A percentile compares a stretch with the other conserved stretches of the same genome.
phyloP scores from a whole-genome alignment of 2,329 filamentous ascomycete species.

The Cordyceps militaris region DNA sequence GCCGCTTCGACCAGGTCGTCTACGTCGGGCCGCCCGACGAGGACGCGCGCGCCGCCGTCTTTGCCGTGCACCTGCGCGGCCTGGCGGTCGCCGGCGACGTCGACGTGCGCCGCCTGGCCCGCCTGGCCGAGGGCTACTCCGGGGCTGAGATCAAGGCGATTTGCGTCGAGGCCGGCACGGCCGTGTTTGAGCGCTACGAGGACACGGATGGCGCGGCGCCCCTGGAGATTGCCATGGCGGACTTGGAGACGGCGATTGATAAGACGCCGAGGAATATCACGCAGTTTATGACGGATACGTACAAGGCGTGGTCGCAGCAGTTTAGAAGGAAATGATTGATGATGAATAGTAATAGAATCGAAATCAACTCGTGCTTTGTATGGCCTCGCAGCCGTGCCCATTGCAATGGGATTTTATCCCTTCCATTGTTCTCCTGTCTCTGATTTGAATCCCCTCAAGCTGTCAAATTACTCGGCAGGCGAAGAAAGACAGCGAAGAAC shows the following conservation, averaged over 20 bases:
- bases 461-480: no score
- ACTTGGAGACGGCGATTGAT: constrained; percentile 37
- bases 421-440: no score
- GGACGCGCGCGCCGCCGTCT: constrained; percentile 67
- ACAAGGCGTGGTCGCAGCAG: constrained; percentile 47
- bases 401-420: no score
- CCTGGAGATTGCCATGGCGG: constrained; percentile 33
- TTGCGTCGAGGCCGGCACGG: constrained; percentile 38
- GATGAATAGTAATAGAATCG: not conserved
- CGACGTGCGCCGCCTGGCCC: constrained; percentile 54
- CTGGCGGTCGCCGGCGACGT: constrained; percentile 57
- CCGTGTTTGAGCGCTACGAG: constrained; percentile 33
- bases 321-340: constrained; percentile 23
- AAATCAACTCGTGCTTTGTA: not conserved
- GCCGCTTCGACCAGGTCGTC: constrained; percentile 75
- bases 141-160: constrained; percentile 69
- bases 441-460: no score
- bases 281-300: constrained; percentile 48
- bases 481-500: no score
- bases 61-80: constrained; percentile 58
- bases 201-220: constrained; percentile 24
- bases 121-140: constrained; percentile 66
- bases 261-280: constrained; percentile 53
- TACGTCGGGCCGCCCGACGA: constrained; percentile 78
- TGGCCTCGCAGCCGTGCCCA: no score